A percentile compares a stretch with the other conserved stretches of the same genome.
Evolutionary conservation across 2,329 filamentous ascomycete species (phyloP).

Genomic region (Neophaeococcomyces mojaviensis): DNA sequence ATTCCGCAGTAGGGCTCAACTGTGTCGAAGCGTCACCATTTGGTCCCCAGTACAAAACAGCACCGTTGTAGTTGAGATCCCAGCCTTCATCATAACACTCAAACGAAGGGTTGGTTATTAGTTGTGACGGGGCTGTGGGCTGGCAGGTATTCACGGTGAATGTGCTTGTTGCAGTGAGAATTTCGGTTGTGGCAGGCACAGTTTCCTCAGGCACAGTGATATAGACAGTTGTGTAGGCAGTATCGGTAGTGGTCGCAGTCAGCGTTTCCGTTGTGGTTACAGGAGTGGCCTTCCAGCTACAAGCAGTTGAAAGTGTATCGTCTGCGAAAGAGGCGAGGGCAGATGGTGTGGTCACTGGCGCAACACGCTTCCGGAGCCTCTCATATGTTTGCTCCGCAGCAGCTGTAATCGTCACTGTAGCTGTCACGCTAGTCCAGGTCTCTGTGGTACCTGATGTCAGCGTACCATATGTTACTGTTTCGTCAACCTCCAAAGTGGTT

Average conservation of each 20-base stretch:
- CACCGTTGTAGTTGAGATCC: conserved; percentile 1
- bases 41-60: conserved; percentile 5
- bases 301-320: conserved; percentile 3
- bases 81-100: conserved; percentile 7
- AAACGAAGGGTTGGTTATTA: conserved; percentile 9
- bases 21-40: not conserved
- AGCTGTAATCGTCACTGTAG: conserved; percentile 4
- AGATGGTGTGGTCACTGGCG: conserved; percentile 3
- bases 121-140: conserved; percentile 5
- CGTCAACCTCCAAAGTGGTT: not conserved
- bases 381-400: not conserved
- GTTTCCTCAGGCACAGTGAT: conserved; percentile 6
- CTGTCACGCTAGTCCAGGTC: not conserved
- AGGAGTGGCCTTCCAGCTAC: conserved; percentile 6
- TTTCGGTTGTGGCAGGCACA: not conserved
- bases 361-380: not conserved
- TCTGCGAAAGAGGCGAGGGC: conserved; percentile 1
- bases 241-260: not conserved
- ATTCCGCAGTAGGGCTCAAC: not conserved
- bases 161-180: not conserved
- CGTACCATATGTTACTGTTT: not conserved
- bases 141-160: conserved; percentile 8
- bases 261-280: not conserved
- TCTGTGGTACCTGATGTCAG: conserved; percentile 5
- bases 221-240: not conserved